Base-by-base conservation (phyloP, 176 grass and related monocot genomes). In the Zoysia pacifica region DNA sequence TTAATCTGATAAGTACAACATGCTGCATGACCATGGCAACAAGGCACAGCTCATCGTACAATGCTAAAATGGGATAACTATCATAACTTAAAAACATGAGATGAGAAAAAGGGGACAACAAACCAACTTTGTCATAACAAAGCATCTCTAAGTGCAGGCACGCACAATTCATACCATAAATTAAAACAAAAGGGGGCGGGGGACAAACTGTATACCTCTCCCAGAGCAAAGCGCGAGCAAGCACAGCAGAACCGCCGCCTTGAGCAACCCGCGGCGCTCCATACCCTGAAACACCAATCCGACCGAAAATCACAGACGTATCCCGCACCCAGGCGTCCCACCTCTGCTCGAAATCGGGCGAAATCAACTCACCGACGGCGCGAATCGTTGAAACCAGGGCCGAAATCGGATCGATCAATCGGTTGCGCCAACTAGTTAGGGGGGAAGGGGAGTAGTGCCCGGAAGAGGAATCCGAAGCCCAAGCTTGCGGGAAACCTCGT, bases 151-250 rank as follows among this genome's bases (percentile, higher is more conserved):
- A 51, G n/a, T 58, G n/a, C 4, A 41, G 6, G 14, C 56, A 49
- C 47, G n/a, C 41, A 59, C n/a, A 43, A 6, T 9, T 19, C 38
- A 63, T 1, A 74, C 42, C 48, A 60, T 52, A 49, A 28, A 4
- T 6, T 13, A 71, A 45, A 56, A 7, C 59, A 43, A 5, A 38
- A 3, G 70, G 1, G 51, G 37, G 5, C 69, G 7, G 6, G 43
- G 40, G 28, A 15, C 12, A 13, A 60, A 70, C 11, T 7, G 6
- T 13, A 74, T 35, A 93, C 87, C 87, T 90, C 87, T 93, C 18
- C 82, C 91, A 28, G 82, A 87, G 83, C 87, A 90, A 41, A 76
- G 2, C 14, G 77, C 75, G 11, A 90, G 43, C 44, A 93, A 68
- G 73, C 78, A 87, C 59, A 90, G 46, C 82, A 90, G 69, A 12